Percentiles rank a stretch among this genome's conserved stretches.
phyloP scores from a whole-genome alignment of 345 rosid species.

The Citrus glauca region DNA sequence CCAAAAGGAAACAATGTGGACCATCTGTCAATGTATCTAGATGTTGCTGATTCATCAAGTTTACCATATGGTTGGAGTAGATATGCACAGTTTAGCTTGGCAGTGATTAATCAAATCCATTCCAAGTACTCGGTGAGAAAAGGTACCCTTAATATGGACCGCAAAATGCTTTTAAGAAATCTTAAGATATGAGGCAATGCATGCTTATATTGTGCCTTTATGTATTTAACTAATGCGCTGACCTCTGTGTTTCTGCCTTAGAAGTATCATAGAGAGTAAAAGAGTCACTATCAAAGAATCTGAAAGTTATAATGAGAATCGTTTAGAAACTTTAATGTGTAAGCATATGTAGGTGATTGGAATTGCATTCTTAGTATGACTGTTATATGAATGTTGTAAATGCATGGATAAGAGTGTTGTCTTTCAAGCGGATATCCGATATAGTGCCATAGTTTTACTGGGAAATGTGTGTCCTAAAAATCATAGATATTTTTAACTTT shows the following conservation, averaged over 20 bases:
- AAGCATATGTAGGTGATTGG: background rate
- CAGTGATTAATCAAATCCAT: conserved; percentile 77
- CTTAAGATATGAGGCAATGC: background rate
- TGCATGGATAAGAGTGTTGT: background rate
- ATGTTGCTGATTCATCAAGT: conserved; percentile 78
- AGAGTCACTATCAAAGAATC: background rate
- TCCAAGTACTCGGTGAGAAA: conserved; percentile 70
- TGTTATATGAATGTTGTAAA: background rate
- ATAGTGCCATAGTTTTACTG: background rate
- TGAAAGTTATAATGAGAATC: background rate
- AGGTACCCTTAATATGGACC: conserved; percentile 37
- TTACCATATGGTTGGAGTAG: conserved; percentile 96
- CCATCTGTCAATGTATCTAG: conserved; percentile 91
- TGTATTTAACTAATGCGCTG: background rate
- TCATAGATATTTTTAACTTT: background rate
- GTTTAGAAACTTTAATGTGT: background rate
- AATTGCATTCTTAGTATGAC: background rate
- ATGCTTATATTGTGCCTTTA: background rate
- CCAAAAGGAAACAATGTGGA: conserved; percentile 94
- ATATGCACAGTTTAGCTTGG: conserved; percentile 87
- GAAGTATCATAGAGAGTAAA: background rate
- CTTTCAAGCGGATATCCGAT: background rate
- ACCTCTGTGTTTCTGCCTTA: background rate
- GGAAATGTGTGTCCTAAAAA: background rate
- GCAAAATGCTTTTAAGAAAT: background rate